Evolutionary conservation across 1,284 basidiomycete species (phyloP), one percentile per base, ranked within the genome.

Genomic region (Volvariella volvacea): DNA sequence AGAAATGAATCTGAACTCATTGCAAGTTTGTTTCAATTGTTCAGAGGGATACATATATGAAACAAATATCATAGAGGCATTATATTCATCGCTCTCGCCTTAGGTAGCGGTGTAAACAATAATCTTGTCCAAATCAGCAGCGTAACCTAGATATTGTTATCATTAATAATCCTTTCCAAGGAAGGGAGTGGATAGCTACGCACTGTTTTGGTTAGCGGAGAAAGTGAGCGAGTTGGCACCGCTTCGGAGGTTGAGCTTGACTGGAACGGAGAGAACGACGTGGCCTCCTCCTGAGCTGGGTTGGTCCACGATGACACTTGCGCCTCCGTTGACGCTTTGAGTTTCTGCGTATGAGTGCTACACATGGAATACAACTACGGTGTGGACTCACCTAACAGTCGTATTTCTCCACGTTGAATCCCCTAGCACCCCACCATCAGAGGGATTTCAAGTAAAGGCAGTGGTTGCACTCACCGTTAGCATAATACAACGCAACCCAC

Each of bases 81-180:
- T n/a, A n/a, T n/a, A n/a, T n/a, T n/a, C n/a, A n/a, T n/a, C n/a
- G n/a, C n/a, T n/a, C n/a, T n/a, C n/a, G n/a, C n/a, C n/a, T 25
- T 21, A 70, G 2, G 54, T 56, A 14, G 64, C 61, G 19, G 66
- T 69, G 55, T 78, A 80, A 3, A 81, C 77, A 41, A 80, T 64
- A 53, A 81, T 77, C 61, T 71, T 79, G 60, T 81, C 78, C 38
- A 80, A 62, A 54, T 80, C 77, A n/a, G 64, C 78, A 19, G 77
- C 78, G 55, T 73, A 80, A 50, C 63, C 76, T 78, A 50, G 33
- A 22, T 21, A 44, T 31, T n/a, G 36, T 22, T 28, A 28, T 6
- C 12, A 6, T 6, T 33, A 37, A 22, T 4, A 28, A 28, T 31
- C n/a, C 34, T 48, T 15, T 30, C 39, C 31, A 3, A 22, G 28